Evolutionary conservation across 768 basidiomycete genomes (phyloP).

Genomic region (Suillus weaverae): DNA sequence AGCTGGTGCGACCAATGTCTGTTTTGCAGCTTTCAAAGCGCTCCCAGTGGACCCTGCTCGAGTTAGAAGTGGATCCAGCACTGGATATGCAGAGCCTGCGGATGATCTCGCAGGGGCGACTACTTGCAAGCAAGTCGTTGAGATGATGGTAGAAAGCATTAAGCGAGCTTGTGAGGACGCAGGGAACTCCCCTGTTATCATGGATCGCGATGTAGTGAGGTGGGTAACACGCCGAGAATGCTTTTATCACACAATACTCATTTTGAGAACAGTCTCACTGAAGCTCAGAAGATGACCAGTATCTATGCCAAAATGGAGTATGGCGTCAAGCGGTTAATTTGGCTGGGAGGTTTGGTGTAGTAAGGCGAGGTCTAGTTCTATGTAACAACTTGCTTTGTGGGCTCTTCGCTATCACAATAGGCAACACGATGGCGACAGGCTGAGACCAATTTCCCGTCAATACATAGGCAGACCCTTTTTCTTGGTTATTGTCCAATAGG

Average conservation of each 20-base stretch:
- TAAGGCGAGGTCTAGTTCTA: not conserved
- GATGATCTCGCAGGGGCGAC: constrained; percentile 61
- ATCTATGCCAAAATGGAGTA: constrained; percentile 93
- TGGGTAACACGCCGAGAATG: constrained; percentile 30
- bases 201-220: constrained; percentile 77
- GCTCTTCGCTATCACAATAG: not conserved
- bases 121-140: constrained; percentile 77
- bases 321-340: constrained; percentile 85
- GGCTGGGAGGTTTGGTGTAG: constrained; percentile 66
- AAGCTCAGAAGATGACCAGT: constrained; percentile 83
- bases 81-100: constrained; percentile 51
- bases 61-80: constrained; percentile 40
- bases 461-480: not conserved
- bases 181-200: constrained; percentile 48
- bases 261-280: constrained; percentile 55
- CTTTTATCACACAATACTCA: not conserved
- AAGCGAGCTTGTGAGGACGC: constrained; percentile 64
- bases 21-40: constrained; percentile 77
- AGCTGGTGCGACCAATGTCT: constrained; percentile 37
- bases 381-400: not conserved
- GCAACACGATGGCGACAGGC: not conserved
- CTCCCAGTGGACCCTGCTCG: constrained; percentile 68
- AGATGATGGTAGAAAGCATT: constrained; percentile 72
- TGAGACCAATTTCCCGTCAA: not conserved
- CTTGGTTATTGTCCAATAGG: not conserved